Evolutionary conservation across 1,139 yeast species (phyloP).

Genomic region (Yamadazyma siamensis): DNA sequence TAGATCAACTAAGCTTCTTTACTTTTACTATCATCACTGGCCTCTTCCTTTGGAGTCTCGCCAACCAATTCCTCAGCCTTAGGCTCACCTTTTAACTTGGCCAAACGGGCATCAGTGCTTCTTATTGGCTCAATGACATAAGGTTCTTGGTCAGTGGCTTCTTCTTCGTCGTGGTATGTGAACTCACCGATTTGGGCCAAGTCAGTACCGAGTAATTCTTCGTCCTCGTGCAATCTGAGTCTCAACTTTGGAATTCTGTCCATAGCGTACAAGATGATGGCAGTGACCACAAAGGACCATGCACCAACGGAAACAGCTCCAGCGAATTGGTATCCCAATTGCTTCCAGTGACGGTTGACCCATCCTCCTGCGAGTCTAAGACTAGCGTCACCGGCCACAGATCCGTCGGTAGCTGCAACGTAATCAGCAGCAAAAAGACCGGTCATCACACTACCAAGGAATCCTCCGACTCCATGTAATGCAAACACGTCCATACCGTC

Average conservation of each 20-base stretch:
- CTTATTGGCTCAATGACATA: conserved; percentile 77
- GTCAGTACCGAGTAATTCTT: conserved; percentile 88
- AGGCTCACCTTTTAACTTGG: conserved; percentile 26
- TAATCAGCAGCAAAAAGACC: conserved; percentile 95
- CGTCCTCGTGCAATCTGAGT: conserved; percentile 83
- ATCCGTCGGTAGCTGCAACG: conserved; percentile 73
- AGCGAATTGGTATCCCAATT: conserved; percentile 92
- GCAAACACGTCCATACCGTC: conserved; percentile 97
- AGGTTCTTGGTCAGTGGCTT: conserved; percentile 27
- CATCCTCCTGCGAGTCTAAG: conserved; percentile 79
- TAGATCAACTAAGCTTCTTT: conserved; percentile 12
- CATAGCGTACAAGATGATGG: conserved; percentile 65
- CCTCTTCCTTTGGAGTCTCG: conserved; percentile 14
- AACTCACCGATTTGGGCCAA: conserved; percentile 84
- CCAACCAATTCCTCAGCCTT: conserved; percentile 19
- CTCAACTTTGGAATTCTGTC: conserved; percentile 80
- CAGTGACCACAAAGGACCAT: conserved; percentile 80
- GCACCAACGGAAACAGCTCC: conserved; percentile 70
- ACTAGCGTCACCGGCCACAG: conserved; percentile 47
- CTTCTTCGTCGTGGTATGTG: conserved; percentile 55
- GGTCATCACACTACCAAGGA: conserved; percentile 77
- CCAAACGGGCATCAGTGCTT: conserved; percentile 46
- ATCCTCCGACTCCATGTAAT: conserved; percentile 92
- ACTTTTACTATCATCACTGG: conserved; percentile 15
- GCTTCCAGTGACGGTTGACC: conserved; percentile 86